Conservation (phyloP, 345 rosid species). For the Syzygium oleosum region DNA sequence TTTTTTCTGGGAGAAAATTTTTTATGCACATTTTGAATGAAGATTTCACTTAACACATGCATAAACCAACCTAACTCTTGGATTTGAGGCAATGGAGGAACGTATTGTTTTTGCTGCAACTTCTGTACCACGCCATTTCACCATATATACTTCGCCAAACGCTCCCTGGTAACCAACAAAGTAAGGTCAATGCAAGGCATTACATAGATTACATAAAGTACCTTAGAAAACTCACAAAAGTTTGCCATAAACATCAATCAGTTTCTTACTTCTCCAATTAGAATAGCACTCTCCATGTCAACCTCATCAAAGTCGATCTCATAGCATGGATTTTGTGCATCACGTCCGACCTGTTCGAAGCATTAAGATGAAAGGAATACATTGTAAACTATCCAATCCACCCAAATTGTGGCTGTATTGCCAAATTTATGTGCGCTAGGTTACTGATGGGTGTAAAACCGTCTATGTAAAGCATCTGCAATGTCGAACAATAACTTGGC, state of each 20-base stretch:
- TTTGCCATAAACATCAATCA: neutral
- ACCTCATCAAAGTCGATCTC: conserved; percentile 32
- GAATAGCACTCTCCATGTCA: conserved; percentile 33
- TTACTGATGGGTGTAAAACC: neutral
- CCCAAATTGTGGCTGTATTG: neutral
- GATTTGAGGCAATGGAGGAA: conserved; percentile 55
- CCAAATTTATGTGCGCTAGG: neutral
- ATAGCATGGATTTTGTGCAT: conserved; percentile 39
- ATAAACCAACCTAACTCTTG: conserved; percentile 43
- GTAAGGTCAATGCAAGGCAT: neutral
- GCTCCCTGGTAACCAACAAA: conserved; percentile 30
- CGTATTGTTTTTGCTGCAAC: conserved; percentile 64
- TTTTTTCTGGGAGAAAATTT: neutral
- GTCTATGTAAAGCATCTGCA: neutral
- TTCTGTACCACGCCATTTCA: conserved; percentile 63
- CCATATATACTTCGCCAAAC: conserved; percentile 53
- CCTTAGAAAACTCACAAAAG: neutral
- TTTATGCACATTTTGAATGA: neutral
- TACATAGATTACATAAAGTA: neutral
- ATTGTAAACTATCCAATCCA: neutral
- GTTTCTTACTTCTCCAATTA: conserved; percentile 46
- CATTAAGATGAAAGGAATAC: neutral
- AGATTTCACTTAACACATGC: neutral
- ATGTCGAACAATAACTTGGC: neutral
- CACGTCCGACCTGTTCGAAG: conserved; percentile 41